Evolutionary conservation across 805 yeast species (phyloP).

Genomic region (Lachancea fermentati): DNA sequence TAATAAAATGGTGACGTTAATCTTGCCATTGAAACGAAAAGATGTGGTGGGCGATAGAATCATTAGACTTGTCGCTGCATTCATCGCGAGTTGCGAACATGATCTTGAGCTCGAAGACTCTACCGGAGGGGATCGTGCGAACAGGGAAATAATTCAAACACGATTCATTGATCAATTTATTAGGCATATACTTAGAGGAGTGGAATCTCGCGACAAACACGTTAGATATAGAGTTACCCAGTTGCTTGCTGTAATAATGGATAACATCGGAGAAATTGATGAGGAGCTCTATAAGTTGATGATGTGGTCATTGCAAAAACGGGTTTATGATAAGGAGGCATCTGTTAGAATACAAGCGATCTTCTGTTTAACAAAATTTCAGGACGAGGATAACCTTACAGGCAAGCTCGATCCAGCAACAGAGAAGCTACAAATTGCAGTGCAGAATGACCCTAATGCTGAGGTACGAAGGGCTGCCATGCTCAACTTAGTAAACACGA

Average conservation of each 20-base stretch:
- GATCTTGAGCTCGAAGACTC: conserved; percentile 21
- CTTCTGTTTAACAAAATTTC: conserved; percentile 72
- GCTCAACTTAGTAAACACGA: conserved; percentile 56
- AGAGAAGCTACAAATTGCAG: conserved; percentile 41
- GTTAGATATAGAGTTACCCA: conserved; percentile 81
- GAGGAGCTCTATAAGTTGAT: conserved; percentile 62
- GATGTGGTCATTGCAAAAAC: conserved; percentile 50
- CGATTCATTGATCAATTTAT: conserved; percentile 57
- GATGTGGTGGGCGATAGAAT: conserved; percentile 72
- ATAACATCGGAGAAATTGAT: conserved; percentile 68
- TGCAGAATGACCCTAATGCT: conserved; percentile 75
- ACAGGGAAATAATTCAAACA: conserved; percentile 40
- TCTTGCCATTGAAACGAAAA: conserved; percentile 61
- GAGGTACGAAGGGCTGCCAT: conserved; percentile 87
- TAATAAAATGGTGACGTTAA: conserved; percentile 54
- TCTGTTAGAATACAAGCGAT: conserved; percentile 80
- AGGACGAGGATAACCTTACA: conserved; percentile 41
- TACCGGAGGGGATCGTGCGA: conserved; percentile 31
- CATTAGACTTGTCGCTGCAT: conserved; percentile 60
- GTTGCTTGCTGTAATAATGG: conserved; percentile 63
- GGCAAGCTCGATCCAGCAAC: conserved; percentile 43
- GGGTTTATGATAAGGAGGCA: conserved; percentile 73
- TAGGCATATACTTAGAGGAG: conserved; percentile 67
- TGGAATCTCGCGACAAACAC: conserved; percentile 65
- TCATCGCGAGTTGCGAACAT: conserved; percentile 43